A percentile compares a stretch with the other conserved stretches of the same genome.
These are phyloP conservation scores for Thinopyrum elongatum DNA, from an alignment of 176 grass and related monocot species.

Conservation along the genomic window DNA sequence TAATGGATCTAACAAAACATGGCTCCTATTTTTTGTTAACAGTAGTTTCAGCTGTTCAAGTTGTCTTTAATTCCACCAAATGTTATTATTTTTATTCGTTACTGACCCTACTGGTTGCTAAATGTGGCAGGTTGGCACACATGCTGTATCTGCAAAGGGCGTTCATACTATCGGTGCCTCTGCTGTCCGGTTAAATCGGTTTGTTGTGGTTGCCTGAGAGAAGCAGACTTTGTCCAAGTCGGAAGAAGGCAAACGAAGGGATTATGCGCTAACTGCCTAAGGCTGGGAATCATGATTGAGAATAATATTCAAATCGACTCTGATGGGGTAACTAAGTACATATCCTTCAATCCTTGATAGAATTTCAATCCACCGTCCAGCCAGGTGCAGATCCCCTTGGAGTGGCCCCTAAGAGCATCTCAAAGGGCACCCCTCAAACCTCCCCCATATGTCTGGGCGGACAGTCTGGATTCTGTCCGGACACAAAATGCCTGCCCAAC, in stretches of 20 bases:
- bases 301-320: constrained; percentile 52
- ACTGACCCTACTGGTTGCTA: constrained; percentile 8
- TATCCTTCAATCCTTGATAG: not conserved
- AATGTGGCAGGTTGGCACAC: constrained; percentile 74
- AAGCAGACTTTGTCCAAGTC: constrained; percentile 62
- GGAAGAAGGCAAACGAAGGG: constrained; percentile 62
- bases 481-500: not conserved
- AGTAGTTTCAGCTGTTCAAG: not conserved
- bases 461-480: not conserved
- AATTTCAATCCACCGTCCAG: not conserved
- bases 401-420: not conserved
- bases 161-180: constrained; percentile 56
- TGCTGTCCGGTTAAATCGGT: constrained; percentile 58
- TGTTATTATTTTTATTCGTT: not conserved
- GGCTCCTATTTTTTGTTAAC: constrained; percentile 11
- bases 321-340: constrained; percentile 56
- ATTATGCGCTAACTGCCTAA: constrained; percentile 81
- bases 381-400: not conserved
- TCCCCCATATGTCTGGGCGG: not conserved
- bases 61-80: not conserved
- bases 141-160: constrained; percentile 70
- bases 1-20: not conserved
- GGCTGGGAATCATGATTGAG: constrained; percentile 61
- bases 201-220: constrained; percentile 51
- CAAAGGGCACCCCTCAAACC: too few relatives aligned